phyloP scores from a whole-genome alignment of 2,329 filamentous ascomycete genomes.

The Dendrostoma leiphaemia region DNA sequence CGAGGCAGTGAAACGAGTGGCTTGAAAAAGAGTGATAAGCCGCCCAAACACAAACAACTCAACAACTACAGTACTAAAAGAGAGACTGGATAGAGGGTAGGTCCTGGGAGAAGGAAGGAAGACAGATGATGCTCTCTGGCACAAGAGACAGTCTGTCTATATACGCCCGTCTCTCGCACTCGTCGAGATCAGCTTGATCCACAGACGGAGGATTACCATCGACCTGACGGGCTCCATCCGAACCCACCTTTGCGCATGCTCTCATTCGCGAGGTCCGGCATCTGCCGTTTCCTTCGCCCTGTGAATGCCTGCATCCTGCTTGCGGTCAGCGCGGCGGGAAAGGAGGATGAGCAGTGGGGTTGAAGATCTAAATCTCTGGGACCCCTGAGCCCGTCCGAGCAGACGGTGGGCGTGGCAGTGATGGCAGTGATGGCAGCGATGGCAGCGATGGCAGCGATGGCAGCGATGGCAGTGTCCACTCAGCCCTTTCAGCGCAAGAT shows the following conservation, averaged over 20 bases:
- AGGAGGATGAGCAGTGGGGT: conserved; percentile 13
- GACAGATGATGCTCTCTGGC: neutral
- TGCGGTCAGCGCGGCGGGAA: neutral
- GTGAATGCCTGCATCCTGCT: neutral
- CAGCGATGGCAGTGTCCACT: too few relatives aligned
- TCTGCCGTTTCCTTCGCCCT: neutral
- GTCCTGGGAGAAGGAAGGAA: conserved; percentile 6
- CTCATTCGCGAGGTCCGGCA: neutral
- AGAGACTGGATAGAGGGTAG: conserved; percentile 15
- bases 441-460: too few relatives aligned
- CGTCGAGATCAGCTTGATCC: neutral
- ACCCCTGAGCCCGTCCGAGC: neutral
- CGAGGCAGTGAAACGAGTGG: too few relatives aligned
- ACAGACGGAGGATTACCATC: neutral
- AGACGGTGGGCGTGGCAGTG: too few relatives aligned
- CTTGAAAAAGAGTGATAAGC: too few relatives aligned
- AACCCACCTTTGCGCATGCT: neutral
- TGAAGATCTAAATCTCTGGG: conserved; percentile 16
- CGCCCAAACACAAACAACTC: conserved; percentile 8
- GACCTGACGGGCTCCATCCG: neutral
- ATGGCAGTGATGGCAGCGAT: too few relatives aligned
- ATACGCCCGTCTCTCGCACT: conserved; percentile 1
- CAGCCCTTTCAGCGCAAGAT: too few relatives aligned
- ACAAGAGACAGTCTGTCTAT: conserved; percentile 2
- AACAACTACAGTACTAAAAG: conserved; percentile 16